Evolutionary conservation across 2,329 filamentous ascomycete genomes (phyloP), one percentile per base, ranked within the genome.

Genomic region (Penicillium sp.): DNA sequence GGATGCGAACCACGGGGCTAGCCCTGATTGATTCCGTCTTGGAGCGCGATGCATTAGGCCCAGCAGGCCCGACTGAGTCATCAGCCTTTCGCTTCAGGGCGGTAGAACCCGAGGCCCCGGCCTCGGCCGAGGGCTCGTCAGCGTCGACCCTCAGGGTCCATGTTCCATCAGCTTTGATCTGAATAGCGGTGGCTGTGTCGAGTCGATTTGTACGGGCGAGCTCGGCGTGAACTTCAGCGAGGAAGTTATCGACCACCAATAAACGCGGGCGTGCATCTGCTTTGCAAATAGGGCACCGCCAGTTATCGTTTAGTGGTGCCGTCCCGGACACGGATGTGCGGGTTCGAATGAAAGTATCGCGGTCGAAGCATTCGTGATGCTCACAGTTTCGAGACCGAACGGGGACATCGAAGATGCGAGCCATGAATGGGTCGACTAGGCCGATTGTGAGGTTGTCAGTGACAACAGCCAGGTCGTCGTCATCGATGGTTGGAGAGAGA

Each of bases 281-380:
- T 22, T 77, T 76, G 67, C 92, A 97, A 27, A 95, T 82, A 0
- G 93, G 93, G 61, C 93, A 99, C 55, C 80, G 86, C 90, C 91
- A 96, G 44, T 81, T 80, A 46, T 77, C 77, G 33, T 65, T 59
- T 41, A 66, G 44, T 18, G 58, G 54, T 19, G 70, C 65, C 52
- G 77, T 78, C 12, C 72, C 70, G 4, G 76, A 74, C 35, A 66
- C 71, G 19, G 65, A 69, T 18, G 59, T 65, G 13, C 88, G 82
- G 4, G 86, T 88, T 12, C 76, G 69, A 8, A 99, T 78, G 74
- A 89, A 97, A 0, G 81, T 91, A 16, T 87, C 80, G 7, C 96
- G 81, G 65, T 97, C 92, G 64, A 97, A 96, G 64, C 90, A 95
- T 64, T 96, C 89, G 30, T 86, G 74, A 64, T 99, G 92, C 19